phyloP scores from a whole-genome alignment of 192 early-diverging fungal species.

The Chytriomyces sp. region DNA sequence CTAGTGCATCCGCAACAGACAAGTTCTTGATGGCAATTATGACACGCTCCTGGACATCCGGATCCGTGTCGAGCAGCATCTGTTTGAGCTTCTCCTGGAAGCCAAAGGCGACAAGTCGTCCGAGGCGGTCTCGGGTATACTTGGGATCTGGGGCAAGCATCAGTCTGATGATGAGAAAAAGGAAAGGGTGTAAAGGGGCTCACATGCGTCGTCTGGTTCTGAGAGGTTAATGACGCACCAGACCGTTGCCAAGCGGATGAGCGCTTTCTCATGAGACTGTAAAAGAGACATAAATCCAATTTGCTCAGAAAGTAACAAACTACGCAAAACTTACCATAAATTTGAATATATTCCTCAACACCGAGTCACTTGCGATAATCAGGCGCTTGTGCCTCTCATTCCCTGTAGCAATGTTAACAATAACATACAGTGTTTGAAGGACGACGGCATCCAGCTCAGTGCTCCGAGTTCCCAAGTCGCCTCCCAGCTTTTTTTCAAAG shows the following conservation, averaged over 20 bases:
- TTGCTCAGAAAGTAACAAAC: background rate
- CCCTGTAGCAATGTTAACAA: constrained; percentile 75
- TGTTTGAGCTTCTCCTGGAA: constrained; percentile 58
- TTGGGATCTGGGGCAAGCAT: background rate
- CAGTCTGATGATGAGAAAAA: constrained; percentile 18
- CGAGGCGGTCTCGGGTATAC: constrained; percentile 50
- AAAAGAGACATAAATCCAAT: background rate
- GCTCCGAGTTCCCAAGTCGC: background rate
- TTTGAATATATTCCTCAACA: constrained; percentile 33
- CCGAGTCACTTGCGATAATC: constrained; percentile 51
- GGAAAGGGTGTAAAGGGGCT: constrained; percentile 32
- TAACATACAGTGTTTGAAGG: constrained; percentile 62
- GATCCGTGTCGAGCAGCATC: constrained; percentile 59
- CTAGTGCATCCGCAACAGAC: too few relatives aligned
- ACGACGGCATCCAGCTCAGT: constrained; percentile 29
- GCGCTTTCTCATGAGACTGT: constrained; percentile 57
- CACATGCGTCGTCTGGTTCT: constrained; percentile 59
- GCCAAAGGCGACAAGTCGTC: constrained; percentile 53
- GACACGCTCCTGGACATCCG: constrained; percentile 74
- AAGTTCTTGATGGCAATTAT: constrained; percentile 67
- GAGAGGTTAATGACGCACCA: constrained; percentile 80
- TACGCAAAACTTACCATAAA: constrained; percentile 48
- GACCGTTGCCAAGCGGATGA: constrained; percentile 63
- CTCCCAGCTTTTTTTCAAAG: constrained; percentile 62
- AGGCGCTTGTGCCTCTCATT: constrained; percentile 62